Conservation (phyloP, 352 stramenopile species). For the Phytophthora vignae region DNA sequence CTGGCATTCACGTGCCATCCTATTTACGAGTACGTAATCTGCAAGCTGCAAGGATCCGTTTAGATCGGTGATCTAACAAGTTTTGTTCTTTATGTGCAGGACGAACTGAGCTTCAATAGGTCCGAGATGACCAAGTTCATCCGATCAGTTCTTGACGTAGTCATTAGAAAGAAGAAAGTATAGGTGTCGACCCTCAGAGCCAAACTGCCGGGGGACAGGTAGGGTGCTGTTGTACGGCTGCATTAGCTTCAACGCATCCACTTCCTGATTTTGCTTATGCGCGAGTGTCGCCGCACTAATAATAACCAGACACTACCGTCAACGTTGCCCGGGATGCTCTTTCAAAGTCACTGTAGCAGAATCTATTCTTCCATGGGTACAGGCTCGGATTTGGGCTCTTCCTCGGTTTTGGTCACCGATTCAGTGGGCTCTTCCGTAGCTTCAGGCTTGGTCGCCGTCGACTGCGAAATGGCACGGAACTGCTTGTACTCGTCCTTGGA, state of each 20-base stretch:
- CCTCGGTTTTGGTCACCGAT: background rate
- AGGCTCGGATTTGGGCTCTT: constrained; percentile 4
- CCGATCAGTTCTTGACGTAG: constrained; percentile 80
- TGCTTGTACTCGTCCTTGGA: constrained; percentile 81
- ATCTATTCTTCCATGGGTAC: constrained; percentile 40
- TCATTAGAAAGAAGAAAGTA: constrained; percentile 79
- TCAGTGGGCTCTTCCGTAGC: background rate
- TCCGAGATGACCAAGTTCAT: constrained; percentile 88
- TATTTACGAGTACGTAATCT: constrained; percentile 71
- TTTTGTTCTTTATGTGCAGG: constrained; percentile 34
- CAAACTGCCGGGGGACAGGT: constrained; percentile 9
- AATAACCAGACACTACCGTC: background rate
- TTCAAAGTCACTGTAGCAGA: constrained; percentile 4
- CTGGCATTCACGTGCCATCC: constrained; percentile 63
- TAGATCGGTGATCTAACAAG: background rate
- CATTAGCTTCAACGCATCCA: background rate
- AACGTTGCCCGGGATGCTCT: constrained; percentile 1
- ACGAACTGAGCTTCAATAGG: constrained; percentile 85
- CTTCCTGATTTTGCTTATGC: constrained; percentile 16
- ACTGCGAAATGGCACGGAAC: constrained; percentile 57
- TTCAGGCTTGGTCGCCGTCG: constrained; percentile 3
- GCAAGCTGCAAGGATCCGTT: background rate
- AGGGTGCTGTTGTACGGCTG: constrained; percentile 1
- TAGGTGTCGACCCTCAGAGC: constrained; percentile 20
- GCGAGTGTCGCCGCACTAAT: background rate